A percentile compares a stretch with the other conserved stretches of the same genome.
Conservation (phyloP, 225 moss, liverwort and hornwort species). For the Rhytidiadelphus loreus region DNA sequence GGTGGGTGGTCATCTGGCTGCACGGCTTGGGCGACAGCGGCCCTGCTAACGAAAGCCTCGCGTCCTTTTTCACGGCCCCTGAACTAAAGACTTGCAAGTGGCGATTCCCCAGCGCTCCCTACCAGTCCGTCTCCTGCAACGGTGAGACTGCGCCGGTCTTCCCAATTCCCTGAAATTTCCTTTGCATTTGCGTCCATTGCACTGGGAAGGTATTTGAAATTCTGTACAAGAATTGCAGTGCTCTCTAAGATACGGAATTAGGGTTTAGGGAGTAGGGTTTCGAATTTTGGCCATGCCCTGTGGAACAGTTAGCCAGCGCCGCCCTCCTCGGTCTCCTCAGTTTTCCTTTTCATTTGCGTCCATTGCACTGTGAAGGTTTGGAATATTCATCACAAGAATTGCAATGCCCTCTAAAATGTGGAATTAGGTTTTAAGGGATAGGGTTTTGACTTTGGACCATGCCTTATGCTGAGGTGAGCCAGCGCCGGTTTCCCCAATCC, state of each 20-base stretch:
- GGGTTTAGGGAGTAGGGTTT: background rate
- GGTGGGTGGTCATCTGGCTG: slow-evolving; percentile 81
- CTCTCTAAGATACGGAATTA: background rate
- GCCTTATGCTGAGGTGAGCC: background rate
- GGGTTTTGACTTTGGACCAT: background rate
- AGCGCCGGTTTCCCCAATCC: background rate
- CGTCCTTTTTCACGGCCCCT: slow-evolving; percentile 49
- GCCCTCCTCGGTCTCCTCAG: background rate
- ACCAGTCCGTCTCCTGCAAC: slow-evolving; percentile 66
- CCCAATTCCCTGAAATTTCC: too few species aligned
- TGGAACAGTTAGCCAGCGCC: background rate
- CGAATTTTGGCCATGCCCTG: background rate
- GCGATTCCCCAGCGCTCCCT: slow-evolving; percentile 71
- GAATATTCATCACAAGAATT: too few species aligned
- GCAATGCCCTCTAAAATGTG: background rate
- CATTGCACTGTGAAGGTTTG: background rate
- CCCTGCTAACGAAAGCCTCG: slow-evolving; percentile 58
- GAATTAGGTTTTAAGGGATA: background rate
- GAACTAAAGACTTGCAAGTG: slow-evolving; percentile 50
- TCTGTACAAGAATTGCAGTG: background rate
- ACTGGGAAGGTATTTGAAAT: too few species aligned
- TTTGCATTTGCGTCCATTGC: background rate
- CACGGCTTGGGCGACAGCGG: slow-evolving; percentile 86
- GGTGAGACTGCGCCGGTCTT: slow-evolving; percentile 4
- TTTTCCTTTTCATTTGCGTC: background rate